phyloP scores from a whole-genome alignment of 352 stramenopile species.

The Phytophthora rubi region DNA sequence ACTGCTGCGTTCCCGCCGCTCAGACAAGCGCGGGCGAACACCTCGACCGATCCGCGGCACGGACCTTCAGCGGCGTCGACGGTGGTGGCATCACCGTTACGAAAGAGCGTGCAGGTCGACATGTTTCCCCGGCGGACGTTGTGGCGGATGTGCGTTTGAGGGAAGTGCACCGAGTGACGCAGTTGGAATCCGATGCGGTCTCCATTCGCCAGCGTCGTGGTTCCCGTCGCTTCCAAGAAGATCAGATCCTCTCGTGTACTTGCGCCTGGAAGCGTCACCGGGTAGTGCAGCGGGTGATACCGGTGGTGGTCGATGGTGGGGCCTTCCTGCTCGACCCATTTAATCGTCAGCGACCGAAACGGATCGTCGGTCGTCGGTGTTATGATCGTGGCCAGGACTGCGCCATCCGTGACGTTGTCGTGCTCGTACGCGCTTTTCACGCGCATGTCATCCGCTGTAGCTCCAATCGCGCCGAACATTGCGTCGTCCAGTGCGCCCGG shows the following conservation, averaged over 20 bases:
- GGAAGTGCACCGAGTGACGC: slow-evolving; percentile 68
- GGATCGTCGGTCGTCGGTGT: slow-evolving; percentile 47
- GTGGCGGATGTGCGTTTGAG: slow-evolving; percentile 43
- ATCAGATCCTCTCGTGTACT: slow-evolving; percentile 65
- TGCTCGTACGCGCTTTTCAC: slow-evolving; percentile 57
- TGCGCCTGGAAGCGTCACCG: slow-evolving; percentile 38
- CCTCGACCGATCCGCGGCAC: slow-evolving; percentile 33
- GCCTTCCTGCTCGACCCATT: slow-evolving; percentile 61
- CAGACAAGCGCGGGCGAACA: slow-evolving; percentile 39
- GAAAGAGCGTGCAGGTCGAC: slow-evolving; percentile 63
- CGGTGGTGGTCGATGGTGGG: slow-evolving; percentile 40
- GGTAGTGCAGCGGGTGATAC: slow-evolving; percentile 47
- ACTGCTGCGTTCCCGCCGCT: slow-evolving; percentile 42
- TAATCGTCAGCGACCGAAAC: slow-evolving; percentile 61
- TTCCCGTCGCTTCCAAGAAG: slow-evolving; percentile 61
- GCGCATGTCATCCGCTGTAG: slow-evolving; percentile 51
- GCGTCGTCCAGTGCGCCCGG: slow-evolving; percentile 61
- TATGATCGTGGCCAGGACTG: slow-evolving; percentile 56
- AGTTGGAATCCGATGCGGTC: slow-evolving; percentile 69
- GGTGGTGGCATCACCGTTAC: slow-evolving; percentile 37
- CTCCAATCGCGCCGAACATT: slow-evolving; percentile 58
- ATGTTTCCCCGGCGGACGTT: slow-evolving; percentile 53
- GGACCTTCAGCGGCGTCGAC: slow-evolving; percentile 30
- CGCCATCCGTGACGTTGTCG: slow-evolving; percentile 50
- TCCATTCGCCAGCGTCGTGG: slow-evolving; percentile 46